Evolutionary conservation across 257 asterid genomes (phyloP).

Genomic region (Sherardia arvensis): DNA sequence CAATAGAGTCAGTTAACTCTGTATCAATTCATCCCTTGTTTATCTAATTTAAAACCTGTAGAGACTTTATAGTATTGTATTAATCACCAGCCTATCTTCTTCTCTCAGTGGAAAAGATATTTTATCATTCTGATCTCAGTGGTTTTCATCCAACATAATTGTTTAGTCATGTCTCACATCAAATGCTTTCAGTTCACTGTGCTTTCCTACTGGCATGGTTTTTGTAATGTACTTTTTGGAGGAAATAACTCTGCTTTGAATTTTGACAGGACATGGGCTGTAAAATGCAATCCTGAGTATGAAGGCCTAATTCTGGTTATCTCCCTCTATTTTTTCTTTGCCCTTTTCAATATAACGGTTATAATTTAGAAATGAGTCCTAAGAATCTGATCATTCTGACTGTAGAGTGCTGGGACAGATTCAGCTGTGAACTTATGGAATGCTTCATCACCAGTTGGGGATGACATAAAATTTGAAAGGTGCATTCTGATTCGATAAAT

Average conservation of each 20-base stretch:
- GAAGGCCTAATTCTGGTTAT: slow-evolving; percentile 87
- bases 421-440: slow-evolving; percentile 88
- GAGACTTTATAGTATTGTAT: no score
- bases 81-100: no score
- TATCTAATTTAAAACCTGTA: no score
- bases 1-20: background rate
- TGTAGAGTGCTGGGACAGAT: slow-evolving; percentile 98
- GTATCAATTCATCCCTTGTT: background rate
- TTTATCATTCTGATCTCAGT: no score
- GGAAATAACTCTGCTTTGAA: slow-evolving; percentile 12
- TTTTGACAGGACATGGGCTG: slow-evolving; percentile 88
- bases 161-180: background rate
- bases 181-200: no score
- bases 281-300: slow-evolving; percentile 81
- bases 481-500: slow-evolving; percentile 15
- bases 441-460: slow-evolving; percentile 39
- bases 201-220: background rate
- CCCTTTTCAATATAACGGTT: background rate
- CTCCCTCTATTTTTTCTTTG: slow-evolving; percentile 17
- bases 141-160: background rate
- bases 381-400: no score
- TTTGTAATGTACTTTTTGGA: background rate
- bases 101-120: no score
- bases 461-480: slow-evolving; percentile 47
- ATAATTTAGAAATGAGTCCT: background rate